phyloP scores from a whole-genome alignment of 2,329 filamentous ascomycete species.

The Colletotrichum viniferum region DNA sequence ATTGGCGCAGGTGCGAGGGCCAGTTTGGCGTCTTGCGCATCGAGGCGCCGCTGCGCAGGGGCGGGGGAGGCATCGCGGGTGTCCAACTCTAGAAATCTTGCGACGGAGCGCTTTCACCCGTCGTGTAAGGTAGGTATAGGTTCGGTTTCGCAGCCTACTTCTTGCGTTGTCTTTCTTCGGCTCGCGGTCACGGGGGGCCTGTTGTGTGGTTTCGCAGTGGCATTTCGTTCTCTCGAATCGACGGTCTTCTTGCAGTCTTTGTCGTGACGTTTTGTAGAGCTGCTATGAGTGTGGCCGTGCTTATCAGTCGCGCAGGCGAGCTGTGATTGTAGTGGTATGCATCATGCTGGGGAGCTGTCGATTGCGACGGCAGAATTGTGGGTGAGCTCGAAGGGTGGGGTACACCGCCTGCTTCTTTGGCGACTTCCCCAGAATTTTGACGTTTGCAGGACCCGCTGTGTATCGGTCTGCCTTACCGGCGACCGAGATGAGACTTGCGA shows the following conservation, averaged over 20 bases:
- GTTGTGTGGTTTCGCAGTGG: background rate
- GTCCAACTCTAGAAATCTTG: background rate
- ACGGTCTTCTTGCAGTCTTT: background rate
- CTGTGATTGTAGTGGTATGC: background rate
- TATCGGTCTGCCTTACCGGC: background rate
- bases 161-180: background rate
- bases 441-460: background rate
- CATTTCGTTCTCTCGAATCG: background rate
- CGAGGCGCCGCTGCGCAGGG: conserved; percentile 48
- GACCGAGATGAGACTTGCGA: background rate
- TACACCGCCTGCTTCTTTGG: background rate
- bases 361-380: conserved; percentile 14
- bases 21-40: conserved; percentile 53
- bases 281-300: background rate
- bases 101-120: background rate
- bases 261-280: background rate
- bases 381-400: background rate
- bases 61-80: background rate
- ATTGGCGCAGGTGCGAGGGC: conserved; percentile 58
- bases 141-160: background rate
- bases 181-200: conserved; percentile 15
- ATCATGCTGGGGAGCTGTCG: background rate
- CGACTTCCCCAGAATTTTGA: background rate
- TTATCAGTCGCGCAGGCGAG: background rate
- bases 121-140: background rate